A percentile compares a stretch with the other conserved stretches of the same genome.
These are phyloP conservation scores for Umbelopsis vinacea DNA, from an alignment of 192 early-diverging fungal species.

Conservation along the genomic window DNA sequence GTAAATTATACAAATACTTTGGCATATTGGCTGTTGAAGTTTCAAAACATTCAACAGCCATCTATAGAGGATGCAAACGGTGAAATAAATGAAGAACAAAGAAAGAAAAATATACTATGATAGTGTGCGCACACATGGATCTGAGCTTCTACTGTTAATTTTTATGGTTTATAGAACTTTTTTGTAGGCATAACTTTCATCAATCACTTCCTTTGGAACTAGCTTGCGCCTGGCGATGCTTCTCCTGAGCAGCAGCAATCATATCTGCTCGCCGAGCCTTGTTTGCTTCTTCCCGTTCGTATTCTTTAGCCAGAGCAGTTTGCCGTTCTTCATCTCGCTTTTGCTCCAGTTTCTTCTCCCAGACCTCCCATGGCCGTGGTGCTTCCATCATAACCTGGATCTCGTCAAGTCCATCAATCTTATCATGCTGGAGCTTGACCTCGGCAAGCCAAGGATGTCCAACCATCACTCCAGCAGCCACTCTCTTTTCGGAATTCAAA, in stretches of 20 bases:
- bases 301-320: conserved; percentile 3
- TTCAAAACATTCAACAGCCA: no score
- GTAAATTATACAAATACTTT: no score
- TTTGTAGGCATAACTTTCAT: not conserved
- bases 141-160: no score
- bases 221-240: conserved; percentile 13
- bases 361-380: conserved; percentile 5
- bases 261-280: conserved; percentile 14
- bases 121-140: no score
- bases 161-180: no score
- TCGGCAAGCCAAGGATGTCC: conserved; percentile 31
- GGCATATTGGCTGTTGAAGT: no score
- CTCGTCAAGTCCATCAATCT: not conserved
- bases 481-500: conserved; percentile 31
- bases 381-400: not conserved
- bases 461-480: conserved; percentile 31
- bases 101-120: no score
- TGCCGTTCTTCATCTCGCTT: conserved; percentile 10
- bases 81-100: no score
- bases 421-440: conserved; percentile 19
- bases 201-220: not conserved
- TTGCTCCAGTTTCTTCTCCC: conserved; percentile 16
- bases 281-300: conserved; percentile 5
- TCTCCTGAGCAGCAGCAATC: conserved; percentile 22
- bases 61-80: no score